These are phyloP conservation scores for Hysterangium stoloniferum DNA, from an alignment of 768 basidiomycete genomes.

Conservation along the genomic window DNA sequence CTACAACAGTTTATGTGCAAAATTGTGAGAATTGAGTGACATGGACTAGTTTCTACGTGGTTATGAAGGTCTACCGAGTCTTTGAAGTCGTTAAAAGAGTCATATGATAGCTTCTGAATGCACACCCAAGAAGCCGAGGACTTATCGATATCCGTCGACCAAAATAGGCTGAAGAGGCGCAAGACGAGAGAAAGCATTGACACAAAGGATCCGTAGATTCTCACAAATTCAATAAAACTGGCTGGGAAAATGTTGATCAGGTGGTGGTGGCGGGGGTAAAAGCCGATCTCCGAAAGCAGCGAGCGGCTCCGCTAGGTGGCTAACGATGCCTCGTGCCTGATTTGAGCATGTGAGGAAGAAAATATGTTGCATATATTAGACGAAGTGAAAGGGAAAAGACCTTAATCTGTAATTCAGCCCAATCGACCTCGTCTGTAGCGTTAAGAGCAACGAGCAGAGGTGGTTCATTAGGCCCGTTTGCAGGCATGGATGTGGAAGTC, in stretches of 20 bases:
- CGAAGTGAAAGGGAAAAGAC: slow-evolving; percentile 28
- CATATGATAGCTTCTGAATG: too few relatives aligned
- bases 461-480: slow-evolving; percentile 11
- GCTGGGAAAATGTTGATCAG: not conserved
- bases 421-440: slow-evolving; percentile 50
- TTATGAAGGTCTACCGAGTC: too few relatives aligned
- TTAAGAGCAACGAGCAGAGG: slow-evolving; percentile 67
- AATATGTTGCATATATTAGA: not conserved
- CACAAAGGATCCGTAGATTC: too few relatives aligned
- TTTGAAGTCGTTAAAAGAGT: too few relatives aligned
- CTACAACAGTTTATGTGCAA: too few relatives aligned
- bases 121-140: too few relatives aligned
- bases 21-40: too few relatives aligned
- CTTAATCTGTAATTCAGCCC: slow-evolving; percentile 58
- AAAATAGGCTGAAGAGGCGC: too few relatives aligned
- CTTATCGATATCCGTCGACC: too few relatives aligned
- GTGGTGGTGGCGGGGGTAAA: slow-evolving; percentile 4
- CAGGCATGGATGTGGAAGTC: slow-evolving; percentile 4
- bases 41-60: too few relatives aligned
- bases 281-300: slow-evolving; percentile 3
- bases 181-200: too few relatives aligned
- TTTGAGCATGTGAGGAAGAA: not conserved
- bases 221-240: not conserved
- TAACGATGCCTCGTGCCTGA: slow-evolving; percentile 10
- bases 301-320: slow-evolving; percentile 6